Base-by-base conservation (phyloP, 371 early-diverging fungal genomes). In the Rhizomucor miehei region DNA sequence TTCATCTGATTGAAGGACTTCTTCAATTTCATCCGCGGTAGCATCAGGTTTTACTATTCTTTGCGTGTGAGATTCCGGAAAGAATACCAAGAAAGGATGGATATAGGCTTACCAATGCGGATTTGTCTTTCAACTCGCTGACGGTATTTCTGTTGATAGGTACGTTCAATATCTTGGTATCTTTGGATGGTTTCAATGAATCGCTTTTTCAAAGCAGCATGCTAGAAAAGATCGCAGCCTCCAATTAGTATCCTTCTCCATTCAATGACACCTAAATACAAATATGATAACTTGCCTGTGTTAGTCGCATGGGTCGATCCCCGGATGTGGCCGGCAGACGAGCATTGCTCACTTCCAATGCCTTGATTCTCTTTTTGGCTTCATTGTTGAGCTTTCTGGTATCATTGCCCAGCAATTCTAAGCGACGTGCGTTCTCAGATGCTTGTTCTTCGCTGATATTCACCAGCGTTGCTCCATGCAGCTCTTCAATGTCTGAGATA, bases 61-160 rank as follows among this genome's bases (percentile, higher is more conserved):
- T n/a, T 25, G 13, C n/a, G 44, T 29, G 16, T 37, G n/a, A 48
- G 37, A 24, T 34, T 20, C 19, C 3, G 17, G 23, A 17, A 34
- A 39, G 11, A 43, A 43, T 25, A 48, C 17, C 29, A 14, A 56
- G 25, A 41, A 13, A 40, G 13, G 23, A 56, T 6, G 25, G 19
- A 11, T 40, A 21, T 24, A 19, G 23, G 39, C 60, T 53, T 65
- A 91, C 92, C 94, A 67, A 94, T 90, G 51, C 85, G 78, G 56
- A 86, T 88, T 60, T 94, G 93, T 63, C 91, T 69, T 65, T 91
- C 90, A 79, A 93, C 84, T 45, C 93, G 77, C 44, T 86, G 86
- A 58, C 90, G 88, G 61, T 89, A 90, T 63, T 90, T 91, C 59
- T 87, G 85, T 54, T 90, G 85, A 59, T 87, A 91, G 48, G 86